Conservation (phyloP, 331 rosid species). For the Erythrophleum ivorense region DNA sequence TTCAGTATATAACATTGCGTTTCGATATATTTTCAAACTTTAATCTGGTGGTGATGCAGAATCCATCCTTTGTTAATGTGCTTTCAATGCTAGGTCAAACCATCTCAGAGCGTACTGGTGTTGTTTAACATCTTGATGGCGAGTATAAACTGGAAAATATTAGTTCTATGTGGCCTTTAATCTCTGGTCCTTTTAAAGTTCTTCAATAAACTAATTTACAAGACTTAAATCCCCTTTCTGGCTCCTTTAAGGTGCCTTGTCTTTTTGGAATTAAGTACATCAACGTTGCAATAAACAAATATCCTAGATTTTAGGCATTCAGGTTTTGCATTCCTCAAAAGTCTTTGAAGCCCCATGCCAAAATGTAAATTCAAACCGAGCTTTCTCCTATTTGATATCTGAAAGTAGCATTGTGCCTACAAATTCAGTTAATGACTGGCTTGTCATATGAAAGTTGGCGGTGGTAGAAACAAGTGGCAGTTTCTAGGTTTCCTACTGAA, state of each 20-base stretch:
- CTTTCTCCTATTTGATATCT: slow-evolving; percentile 1
- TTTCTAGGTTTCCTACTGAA: slow-evolving; percentile 10
- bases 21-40: not conserved
- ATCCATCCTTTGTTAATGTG: not conserved
- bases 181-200: not conserved
- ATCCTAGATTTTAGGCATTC: not conserved
- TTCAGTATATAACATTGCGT: not conserved
- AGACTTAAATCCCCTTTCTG: slow-evolving; percentile 16
- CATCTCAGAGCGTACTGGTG: not conserved
- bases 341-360: slow-evolving; percentile 3
- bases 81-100: slow-evolving; percentile 8
- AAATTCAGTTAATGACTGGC: not conserved
- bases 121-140: not conserved
- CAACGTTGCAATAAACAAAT: not conserved
- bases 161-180: not conserved
- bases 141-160: not conserved
- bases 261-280: not conserved
- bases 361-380: not conserved
- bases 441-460: not conserved
- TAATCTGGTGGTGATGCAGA: slow-evolving; percentile 4
- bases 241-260: not conserved
- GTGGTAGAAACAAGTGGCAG: not conserved
- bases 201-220: not conserved
- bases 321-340: not conserved
- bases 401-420: not conserved